A percentile compares a stretch with the other conserved stretches of the same genome.
phyloP scores from a whole-genome alignment of 805 yeast species.

The Ascoidea asiatica region DNA sequence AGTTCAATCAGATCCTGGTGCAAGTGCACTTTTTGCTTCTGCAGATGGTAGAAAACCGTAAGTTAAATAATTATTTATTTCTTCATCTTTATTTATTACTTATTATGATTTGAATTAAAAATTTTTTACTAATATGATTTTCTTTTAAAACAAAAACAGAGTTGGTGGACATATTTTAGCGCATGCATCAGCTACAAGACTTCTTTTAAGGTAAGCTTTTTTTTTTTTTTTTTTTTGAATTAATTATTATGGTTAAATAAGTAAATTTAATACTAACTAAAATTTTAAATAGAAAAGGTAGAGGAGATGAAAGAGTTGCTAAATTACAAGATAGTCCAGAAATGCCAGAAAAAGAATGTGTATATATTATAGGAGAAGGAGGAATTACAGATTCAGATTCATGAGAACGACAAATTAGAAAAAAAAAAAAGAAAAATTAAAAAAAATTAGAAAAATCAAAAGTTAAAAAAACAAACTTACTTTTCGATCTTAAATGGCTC shows the following conservation, averaged over 20 bases:
- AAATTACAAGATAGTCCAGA: slow-evolving; percentile 73
- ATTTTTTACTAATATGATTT: not conserved
- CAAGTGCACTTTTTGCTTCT: slow-evolving; percentile 62
- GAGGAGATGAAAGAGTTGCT: slow-evolving; percentile 72
- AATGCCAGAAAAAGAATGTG: slow-evolving; percentile 70
- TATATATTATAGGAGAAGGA: slow-evolving; percentile 56
- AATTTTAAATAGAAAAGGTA: slow-evolving; percentile 39
- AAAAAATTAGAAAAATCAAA: not conserved
- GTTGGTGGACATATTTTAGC: slow-evolving; percentile 78
- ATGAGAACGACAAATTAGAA: not conserved
- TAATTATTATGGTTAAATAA: no score
- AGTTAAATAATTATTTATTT: slow-evolving; percentile 8
- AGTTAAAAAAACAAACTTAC: not conserved
- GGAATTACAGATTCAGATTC: slow-evolving; percentile 40
- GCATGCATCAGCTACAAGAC: slow-evolving; percentile 69
- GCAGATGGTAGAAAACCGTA: slow-evolving; percentile 73
- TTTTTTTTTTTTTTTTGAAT: not conserved
- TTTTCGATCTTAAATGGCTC: not conserved
- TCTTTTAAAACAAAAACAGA: slow-evolving; percentile 9
- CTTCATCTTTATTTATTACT: slow-evolving; percentile 1
- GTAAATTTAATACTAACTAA: not conserved
- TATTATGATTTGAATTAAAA: not conserved
- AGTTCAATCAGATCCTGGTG: slow-evolving; percentile 79
- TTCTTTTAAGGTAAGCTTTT: slow-evolving; percentile 27
- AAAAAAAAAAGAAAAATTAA: not conserved